These are phyloP conservation scores for Cutaneotrichosporon spelunceum DNA, from an alignment of 1,284 basidiomycete genomes.

Conservation along the genomic window DNA sequence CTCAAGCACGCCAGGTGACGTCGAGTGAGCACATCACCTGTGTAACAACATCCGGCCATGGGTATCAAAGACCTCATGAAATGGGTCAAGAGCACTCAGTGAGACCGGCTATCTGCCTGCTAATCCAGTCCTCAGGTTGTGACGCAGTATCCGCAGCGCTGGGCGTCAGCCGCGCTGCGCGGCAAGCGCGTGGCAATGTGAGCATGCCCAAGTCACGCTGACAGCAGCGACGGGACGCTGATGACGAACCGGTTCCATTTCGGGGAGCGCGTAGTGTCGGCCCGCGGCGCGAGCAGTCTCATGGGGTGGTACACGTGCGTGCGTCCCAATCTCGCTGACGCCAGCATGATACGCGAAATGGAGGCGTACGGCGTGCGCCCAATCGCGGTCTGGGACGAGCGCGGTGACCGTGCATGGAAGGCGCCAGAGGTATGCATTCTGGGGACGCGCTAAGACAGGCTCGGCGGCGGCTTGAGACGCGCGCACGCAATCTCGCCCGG, in stretches of 20 bases:
- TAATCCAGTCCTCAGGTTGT: constrained; percentile 37
- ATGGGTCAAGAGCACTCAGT: constrained; percentile 43
- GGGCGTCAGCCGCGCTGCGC: constrained; percentile 34
- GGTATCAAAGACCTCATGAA: constrained; percentile 41
- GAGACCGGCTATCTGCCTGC: constrained; percentile 6
- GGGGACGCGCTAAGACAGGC: constrained; percentile 17
- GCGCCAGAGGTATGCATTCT: constrained; percentile 38
- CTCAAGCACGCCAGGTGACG: neutral
- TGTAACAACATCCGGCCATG: constrained; percentile 26
- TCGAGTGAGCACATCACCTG: neutral
- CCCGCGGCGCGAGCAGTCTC: constrained; percentile 32
- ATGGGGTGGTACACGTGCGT: constrained; percentile 50
- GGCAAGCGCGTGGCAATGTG: constrained; percentile 47
- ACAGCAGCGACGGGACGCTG: constrained; percentile 46
- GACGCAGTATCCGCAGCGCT: constrained; percentile 31
- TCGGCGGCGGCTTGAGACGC: constrained; percentile 19
- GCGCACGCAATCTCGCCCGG: constrained; percentile 32
- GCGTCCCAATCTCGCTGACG: constrained; percentile 8
- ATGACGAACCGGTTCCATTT: constrained; percentile 50
- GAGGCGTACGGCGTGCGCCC: constrained; percentile 37
- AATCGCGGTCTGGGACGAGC: constrained; percentile 48
- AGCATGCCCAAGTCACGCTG: constrained; percentile 6
- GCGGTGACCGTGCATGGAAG: constrained; percentile 49
- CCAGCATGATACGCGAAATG: constrained; percentile 46
- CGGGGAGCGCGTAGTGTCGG: constrained; percentile 26